Evolutionary conservation across 768 basidiomycete genomes (phyloP).

Genomic region (Melanogaster broomeanus): DNA sequence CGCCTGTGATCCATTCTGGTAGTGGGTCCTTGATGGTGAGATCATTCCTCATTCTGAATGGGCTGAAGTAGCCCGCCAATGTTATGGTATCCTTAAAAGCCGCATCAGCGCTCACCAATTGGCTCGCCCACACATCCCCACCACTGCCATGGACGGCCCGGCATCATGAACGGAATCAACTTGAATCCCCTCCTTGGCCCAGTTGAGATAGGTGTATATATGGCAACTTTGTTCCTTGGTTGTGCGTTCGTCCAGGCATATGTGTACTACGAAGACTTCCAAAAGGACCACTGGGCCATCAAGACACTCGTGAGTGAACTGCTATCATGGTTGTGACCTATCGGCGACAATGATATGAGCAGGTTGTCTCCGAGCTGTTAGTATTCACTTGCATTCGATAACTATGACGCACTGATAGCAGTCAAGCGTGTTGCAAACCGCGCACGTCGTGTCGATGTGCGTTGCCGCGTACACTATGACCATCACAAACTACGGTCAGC

Average conservation of each 20-base stretch:
- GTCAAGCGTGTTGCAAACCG: background rate
- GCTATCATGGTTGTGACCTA: background rate
- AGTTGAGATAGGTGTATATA: background rate
- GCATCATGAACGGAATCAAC: background rate
- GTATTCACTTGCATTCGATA: background rate
- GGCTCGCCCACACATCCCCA: too few relatives aligned
- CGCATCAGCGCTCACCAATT: too few relatives aligned
- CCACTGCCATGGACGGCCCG: background rate
- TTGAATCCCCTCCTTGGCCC: background rate
- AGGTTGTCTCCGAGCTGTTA: background rate
- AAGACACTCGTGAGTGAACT: background rate
- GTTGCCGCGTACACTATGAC: background rate
- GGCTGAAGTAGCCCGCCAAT: too few relatives aligned
- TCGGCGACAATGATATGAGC: background rate
- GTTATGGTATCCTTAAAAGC: too few relatives aligned
- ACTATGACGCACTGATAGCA: background rate
- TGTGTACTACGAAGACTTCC: slow-evolving; percentile 3
- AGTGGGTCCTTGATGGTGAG: too few relatives aligned
- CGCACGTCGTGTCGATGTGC: background rate
- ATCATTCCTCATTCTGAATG: too few relatives aligned
- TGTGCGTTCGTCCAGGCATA: slow-evolving; percentile 2
- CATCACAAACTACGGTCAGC: background rate
- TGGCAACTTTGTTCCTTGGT: slow-evolving; percentile 1
- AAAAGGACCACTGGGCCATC: background rate
- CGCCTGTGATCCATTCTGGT: too few relatives aligned